These are phyloP conservation scores for Trifolium dubium DNA, from an alignment of 306 rosid species.

Conservation along the genomic window DNA sequence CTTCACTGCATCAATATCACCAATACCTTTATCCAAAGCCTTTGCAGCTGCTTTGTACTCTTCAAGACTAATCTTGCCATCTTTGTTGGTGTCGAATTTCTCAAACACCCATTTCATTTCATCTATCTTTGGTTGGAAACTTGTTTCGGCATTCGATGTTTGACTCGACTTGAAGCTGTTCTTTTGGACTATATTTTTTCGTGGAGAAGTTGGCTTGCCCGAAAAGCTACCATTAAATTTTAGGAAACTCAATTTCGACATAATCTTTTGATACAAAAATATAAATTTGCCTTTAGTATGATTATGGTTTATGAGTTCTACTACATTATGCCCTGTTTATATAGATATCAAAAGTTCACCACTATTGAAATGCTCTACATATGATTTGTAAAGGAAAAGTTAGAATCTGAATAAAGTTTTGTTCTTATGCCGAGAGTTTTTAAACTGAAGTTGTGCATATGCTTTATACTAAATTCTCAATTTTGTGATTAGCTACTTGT, in stretches of 20 bases:
- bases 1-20: conserved; percentile 58
- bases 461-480: conserved; percentile 35
- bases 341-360: conserved; percentile 31
- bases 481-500: not conserved
- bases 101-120: conserved; percentile 75
- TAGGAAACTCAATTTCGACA: conserved; percentile 55
- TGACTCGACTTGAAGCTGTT: conserved; percentile 48
- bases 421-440: conserved; percentile 15
- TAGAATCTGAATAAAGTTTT: conserved; percentile 36
- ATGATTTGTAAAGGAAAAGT: conserved; percentile 11
- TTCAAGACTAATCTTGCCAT: conserved; percentile 66
- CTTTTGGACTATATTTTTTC: conserved; percentile 30
- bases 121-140: conserved; percentile 51
- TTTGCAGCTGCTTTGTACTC: conserved; percentile 70
- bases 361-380: conserved; percentile 29
- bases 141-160: conserved; percentile 15
- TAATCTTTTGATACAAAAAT: conserved; percentile 10
- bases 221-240: conserved; percentile 49
- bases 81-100: conserved; percentile 72
- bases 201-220: conserved; percentile 35
- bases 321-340: conserved; percentile 28
- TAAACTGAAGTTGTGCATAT: conserved; percentile 15
- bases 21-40: conserved; percentile 50
- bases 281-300: conserved; percentile 2
- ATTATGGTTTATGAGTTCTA: conserved; percentile 11